Evolutionary conservation across 441 rosid species (phyloP).

Genomic region (Omphalea diandra): DNA sequence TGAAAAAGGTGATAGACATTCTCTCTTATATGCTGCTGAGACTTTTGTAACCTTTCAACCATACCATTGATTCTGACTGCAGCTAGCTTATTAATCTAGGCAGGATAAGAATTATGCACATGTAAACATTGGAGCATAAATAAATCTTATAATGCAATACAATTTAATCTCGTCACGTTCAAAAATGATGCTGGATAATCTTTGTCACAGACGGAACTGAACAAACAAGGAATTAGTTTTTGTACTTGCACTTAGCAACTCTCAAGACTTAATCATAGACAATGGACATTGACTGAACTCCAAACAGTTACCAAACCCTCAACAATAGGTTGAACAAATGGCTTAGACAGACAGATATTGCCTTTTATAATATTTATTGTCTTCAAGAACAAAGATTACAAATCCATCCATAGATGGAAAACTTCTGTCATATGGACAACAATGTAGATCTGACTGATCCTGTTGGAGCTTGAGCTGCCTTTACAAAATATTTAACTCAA

Average conservation of each 20-base stretch:
- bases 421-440: neutral
- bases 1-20: conserved; percentile 80
- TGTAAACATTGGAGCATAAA: conserved; percentile 8
- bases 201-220: neutral
- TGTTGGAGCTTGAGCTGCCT: neutral
- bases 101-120: conserved; percentile 14
- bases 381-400: neutral
- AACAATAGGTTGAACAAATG: neutral
- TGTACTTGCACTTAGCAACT: neutral
- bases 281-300: neutral
- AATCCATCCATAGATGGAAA: neutral
- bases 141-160: neutral
- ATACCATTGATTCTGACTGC: conserved; percentile 96
- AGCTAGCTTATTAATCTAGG: conserved; percentile 87
- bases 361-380: neutral
- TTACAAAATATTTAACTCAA: neutral
- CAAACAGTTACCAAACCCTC: neutral
- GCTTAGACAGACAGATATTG: neutral
- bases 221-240: neutral
- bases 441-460: neutral
- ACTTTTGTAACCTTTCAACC: conserved; percentile 86
- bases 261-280: neutral
- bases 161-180: neutral
- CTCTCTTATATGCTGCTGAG: conserved; percentile 89
- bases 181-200: conserved; percentile 1